phyloP scores from a whole-genome alignment of 495 filamentous ascomycete species.

The Annulohypoxylon nitens region DNA sequence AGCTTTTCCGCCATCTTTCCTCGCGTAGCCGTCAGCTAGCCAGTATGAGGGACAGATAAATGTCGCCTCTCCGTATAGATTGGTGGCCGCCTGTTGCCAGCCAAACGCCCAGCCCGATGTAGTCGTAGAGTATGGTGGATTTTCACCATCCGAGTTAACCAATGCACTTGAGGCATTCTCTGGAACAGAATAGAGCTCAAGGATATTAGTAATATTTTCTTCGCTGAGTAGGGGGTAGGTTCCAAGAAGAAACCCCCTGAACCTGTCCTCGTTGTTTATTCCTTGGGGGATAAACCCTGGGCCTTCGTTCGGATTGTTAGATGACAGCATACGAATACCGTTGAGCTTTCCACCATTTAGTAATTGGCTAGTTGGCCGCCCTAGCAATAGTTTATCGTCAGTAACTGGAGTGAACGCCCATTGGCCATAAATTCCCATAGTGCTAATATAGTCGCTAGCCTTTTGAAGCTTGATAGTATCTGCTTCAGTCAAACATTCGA shows the following conservation, averaged over 20 bases:
- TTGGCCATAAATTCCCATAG: conserved; percentile 56
- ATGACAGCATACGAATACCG: conserved; percentile 43
- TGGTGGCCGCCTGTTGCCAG: conserved; percentile 55
- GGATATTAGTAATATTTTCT: conserved; percentile 58
- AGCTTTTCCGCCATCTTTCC: conserved; percentile 34
- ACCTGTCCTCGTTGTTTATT: conserved; percentile 61
- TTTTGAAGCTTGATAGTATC: conserved; percentile 67
- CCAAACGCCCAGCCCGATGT: conserved; percentile 47
- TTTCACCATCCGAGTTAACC: conserved; percentile 48
- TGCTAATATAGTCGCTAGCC: conserved; percentile 65
- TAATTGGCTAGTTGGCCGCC: conserved; percentile 59
- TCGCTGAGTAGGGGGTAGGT: conserved; percentile 66
- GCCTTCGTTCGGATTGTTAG: conserved; percentile 50
- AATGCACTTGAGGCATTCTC: conserved; percentile 34
- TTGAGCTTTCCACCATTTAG: conserved; percentile 59
- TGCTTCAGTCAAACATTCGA: conserved; percentile 51
- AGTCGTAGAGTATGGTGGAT: conserved; percentile 51
- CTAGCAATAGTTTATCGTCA: conserved; percentile 40
- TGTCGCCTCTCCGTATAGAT: conserved; percentile 70
- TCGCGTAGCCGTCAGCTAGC: conserved; percentile 68
- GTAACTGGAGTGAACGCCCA: conserved; percentile 63
- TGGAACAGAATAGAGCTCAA: conserved; percentile 61
- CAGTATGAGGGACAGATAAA: conserved; percentile 73
- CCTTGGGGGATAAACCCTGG: conserved; percentile 64
- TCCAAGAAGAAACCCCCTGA: conserved; percentile 58